phyloP scores from a whole-genome alignment of 305 asterid species.

The Plantago rigida region DNA sequence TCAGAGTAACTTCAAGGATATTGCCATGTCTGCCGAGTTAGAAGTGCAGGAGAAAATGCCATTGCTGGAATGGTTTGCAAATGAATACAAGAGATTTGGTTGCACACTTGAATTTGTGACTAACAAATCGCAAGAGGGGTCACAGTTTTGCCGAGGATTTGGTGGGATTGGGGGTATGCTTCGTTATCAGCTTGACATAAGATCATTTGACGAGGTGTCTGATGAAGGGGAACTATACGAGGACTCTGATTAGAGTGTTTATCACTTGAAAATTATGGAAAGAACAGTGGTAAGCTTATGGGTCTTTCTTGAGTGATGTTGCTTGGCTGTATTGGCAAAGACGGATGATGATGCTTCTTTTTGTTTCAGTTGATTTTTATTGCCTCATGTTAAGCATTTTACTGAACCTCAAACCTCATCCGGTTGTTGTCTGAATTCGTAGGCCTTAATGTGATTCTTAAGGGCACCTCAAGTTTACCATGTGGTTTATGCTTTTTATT shows the following conservation, averaged over 20 bases:
- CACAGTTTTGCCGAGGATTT: conserved; percentile 34
- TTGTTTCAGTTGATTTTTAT: too few species aligned
- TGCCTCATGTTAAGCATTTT: too few species aligned
- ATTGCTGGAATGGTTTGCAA: conserved; percentile 37
- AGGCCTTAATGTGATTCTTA: too few species aligned
- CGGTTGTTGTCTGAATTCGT: too few species aligned
- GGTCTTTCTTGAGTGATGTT: neutral
- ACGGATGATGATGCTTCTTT: too few species aligned
- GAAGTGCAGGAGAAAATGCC: conserved; percentile 36
- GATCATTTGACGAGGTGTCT: conserved; percentile 34
- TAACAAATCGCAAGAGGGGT: conserved; percentile 36
- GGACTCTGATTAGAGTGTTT: conserved; percentile 30
- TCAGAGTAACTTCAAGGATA: conserved; percentile 33
- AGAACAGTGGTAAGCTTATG: neutral
- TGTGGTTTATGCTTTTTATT: too few species aligned
- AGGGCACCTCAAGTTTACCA: too few species aligned
- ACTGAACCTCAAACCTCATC: too few species aligned
- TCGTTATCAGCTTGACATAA: conserved; percentile 34
- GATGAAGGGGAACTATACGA: conserved; percentile 28
- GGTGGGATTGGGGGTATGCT: conserved; percentile 38
- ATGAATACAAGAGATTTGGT: conserved; percentile 35
- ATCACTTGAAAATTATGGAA: neutral
- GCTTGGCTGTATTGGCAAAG: conserved; percentile 18
- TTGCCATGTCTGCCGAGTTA: conserved; percentile 27
- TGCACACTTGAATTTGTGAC: conserved; percentile 36